Conservation (phyloP, 2,329 filamentous ascomycete genomes). For the Chaetothyriales sp. region DNA sequence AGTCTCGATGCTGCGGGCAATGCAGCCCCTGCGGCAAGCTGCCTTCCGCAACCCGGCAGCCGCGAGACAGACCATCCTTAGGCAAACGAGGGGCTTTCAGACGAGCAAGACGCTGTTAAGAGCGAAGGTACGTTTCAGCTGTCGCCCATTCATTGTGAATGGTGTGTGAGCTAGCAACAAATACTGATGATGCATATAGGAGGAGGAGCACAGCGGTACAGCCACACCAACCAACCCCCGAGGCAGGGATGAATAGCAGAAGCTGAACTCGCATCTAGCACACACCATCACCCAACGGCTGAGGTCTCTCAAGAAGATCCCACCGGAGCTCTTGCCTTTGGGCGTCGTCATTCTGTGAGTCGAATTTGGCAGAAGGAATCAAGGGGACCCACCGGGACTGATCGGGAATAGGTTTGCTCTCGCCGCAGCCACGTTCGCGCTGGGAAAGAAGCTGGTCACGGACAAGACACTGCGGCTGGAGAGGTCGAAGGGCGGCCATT, state of each 20-base stretch:
- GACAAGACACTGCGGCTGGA: slow-evolving; percentile 91
- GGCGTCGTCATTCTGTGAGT: slow-evolving; percentile 77
- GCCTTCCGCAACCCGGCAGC: slow-evolving; percentile 11
- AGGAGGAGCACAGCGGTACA: slow-evolving; percentile 52
- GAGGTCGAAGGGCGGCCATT: slow-evolving; percentile 23
- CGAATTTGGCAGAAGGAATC: neutral
- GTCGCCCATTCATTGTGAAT: neutral
- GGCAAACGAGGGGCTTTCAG: slow-evolving; percentile 15
- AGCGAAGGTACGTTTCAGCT: slow-evolving; percentile 12
- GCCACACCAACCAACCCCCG: neutral
- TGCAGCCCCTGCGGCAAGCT: slow-evolving; percentile 16
- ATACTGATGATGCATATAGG: slow-evolving; percentile 31
- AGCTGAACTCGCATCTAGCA: slow-evolving; percentile 41
- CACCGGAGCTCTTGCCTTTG: slow-evolving; percentile 85
- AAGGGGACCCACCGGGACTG: neutral
- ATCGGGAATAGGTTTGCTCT: slow-evolving; percentile 45
- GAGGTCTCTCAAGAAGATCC: slow-evolving; percentile 76
- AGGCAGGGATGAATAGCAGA: neutral
- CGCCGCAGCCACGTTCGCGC: slow-evolving; percentile 67
- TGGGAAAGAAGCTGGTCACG: slow-evolving; percentile 64
- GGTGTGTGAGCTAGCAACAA: neutral
- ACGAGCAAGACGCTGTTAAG: slow-evolving; percentile 12
- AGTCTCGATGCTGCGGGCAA: slow-evolving; percentile 10
- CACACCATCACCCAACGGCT: slow-evolving; percentile 95
- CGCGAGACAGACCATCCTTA: slow-evolving; percentile 14